Percentiles rank a stretch among this genome's conserved stretches.
Evolutionary conservation across 768 basidiomycete genomes (phyloP).

Genomic region (Auriculariales sp.): DNA sequence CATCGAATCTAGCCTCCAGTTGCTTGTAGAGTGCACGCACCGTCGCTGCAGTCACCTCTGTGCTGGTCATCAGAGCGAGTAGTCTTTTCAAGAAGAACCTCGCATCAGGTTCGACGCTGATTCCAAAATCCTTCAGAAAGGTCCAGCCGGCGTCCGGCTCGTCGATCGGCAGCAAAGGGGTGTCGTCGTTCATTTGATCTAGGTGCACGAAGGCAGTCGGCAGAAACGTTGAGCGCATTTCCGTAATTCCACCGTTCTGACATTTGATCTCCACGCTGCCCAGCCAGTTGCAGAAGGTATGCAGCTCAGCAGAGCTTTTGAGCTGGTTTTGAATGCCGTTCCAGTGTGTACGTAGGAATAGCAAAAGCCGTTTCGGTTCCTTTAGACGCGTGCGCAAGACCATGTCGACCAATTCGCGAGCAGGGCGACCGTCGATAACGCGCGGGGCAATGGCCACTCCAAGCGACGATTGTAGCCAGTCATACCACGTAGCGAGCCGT

Average conservation of each 20-base stretch:
- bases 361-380: no score
- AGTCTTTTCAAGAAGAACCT: conserved; percentile 11
- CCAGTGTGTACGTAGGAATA: not conserved
- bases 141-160: conserved; percentile 10
- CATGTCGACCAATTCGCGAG: no score
- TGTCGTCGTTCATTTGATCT: not conserved
- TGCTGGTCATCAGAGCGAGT: conserved; percentile 4
- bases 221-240: not conserved
- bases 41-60: not conserved
- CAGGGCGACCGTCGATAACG: no score
- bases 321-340: not conserved
- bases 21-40: conserved; percentile 10
- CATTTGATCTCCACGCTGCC: not conserved
- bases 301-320: not conserved
- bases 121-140: conserved; percentile 10
- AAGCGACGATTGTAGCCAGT: no score
- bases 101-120: conserved; percentile 7
- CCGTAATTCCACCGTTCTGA: not conserved
- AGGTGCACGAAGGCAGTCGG: not conserved
- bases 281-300: not conserved
- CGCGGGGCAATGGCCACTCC: no score
- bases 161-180: conserved; percentile 10
- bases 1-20: conserved; percentile 10
- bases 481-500: no score
- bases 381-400: no score